phyloP scores from a whole-genome alignment of 148 eudicot species.

The Cornus suecica region DNA sequence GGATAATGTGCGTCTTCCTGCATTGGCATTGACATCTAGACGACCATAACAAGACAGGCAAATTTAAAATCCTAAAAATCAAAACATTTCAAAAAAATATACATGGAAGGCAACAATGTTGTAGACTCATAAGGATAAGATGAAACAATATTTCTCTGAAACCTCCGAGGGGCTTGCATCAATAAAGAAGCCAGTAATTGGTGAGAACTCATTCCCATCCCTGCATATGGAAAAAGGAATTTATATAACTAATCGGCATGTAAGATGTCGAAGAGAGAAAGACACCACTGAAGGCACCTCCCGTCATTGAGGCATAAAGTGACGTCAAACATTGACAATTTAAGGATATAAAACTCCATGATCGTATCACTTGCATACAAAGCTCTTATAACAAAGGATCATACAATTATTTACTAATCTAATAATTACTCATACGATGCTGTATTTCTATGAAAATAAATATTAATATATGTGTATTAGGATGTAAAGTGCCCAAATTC shows the following conservation, averaged over 20 bases:
- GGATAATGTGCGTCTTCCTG: neutral
- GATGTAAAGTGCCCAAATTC: neutral
- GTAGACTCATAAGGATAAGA: neutral
- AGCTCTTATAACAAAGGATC: neutral
- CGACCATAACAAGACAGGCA: neutral
- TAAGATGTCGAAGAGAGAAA: no score
- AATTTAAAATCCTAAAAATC: neutral
- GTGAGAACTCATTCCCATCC: slow-evolving; percentile 81
- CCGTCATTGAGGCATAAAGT: neutral
- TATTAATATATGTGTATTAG: neutral
- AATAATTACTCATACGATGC: neutral
- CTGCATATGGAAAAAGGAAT: slow-evolving; percentile 40
- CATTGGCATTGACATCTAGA: neutral
- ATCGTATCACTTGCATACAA: neutral
- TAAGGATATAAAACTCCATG: no score
- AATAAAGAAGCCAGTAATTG: slow-evolving; percentile 78
- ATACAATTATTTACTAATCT: neutral
- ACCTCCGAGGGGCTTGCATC: slow-evolving; percentile 76
- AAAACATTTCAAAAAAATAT: neutral
- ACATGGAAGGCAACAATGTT: neutral
- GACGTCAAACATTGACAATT: neutral
- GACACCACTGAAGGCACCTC: neutral
- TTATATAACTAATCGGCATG: neutral
- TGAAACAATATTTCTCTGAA: slow-evolving; percentile 5
- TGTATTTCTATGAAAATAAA: neutral